Evolutionary conservation across 352 stramenopile species (phyloP).

Genomic region (Globisporangium nodosum): DNA sequence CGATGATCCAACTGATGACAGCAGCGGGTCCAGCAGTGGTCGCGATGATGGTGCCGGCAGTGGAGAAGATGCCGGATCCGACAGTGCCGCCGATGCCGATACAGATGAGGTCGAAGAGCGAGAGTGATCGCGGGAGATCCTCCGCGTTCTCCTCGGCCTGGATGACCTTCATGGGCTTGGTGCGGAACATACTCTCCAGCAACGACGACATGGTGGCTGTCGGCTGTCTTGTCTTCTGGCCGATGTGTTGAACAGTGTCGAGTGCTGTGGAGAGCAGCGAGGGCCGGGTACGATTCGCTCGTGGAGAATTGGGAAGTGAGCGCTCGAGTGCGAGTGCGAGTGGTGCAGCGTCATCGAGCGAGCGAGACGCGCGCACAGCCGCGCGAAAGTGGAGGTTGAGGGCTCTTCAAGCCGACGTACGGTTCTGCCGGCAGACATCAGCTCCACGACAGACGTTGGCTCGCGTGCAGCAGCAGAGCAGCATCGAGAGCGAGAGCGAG

Average conservation of each 20-base stretch:
- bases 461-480: background rate
- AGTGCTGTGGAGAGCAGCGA: background rate
- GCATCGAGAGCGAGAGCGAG: background rate
- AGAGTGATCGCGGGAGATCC: constrained; percentile 47
- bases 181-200: constrained; percentile 29
- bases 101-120: constrained; percentile 79
- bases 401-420: background rate
- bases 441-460: no score
- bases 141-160: constrained; percentile 41
- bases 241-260: background rate
- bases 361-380: background rate
- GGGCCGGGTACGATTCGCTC: background rate
- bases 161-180: constrained; percentile 51
- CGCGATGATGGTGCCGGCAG: constrained; percentile 40
- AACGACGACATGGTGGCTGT: constrained; percentile 1
- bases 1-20: constrained; percentile 51
- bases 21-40: constrained; percentile 3
- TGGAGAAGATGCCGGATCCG: constrained; percentile 82
- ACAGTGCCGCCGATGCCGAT: constrained; percentile 88
- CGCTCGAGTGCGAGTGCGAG: no score
- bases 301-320: constrained; percentile 2
- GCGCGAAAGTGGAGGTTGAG: background rate
- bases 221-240: background rate
- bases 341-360: background rate
- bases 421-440: background rate